Base-by-base conservation (phyloP, 768 basidiomycete genomes). In the Multifurca ochricompacta region DNA sequence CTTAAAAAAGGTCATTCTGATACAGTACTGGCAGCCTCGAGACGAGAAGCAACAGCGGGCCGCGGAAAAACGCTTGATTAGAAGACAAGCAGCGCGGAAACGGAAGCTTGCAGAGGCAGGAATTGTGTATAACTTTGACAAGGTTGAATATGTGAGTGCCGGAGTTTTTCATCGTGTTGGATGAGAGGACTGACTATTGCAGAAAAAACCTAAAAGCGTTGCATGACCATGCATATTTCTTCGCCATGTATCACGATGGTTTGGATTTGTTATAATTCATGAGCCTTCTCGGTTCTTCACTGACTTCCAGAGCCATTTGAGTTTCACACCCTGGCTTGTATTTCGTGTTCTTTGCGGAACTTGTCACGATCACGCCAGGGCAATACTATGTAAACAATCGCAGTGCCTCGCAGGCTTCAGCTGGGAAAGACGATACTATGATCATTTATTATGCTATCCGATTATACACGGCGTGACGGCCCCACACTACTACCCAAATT, bases 91-190 rank as follows among this genome's bases (percentile, higher is more conserved):
- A 51, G 74, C 80, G 65, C 81, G 85, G 58, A 87, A 91, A 65
- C 79, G 79, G 45, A 91, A 91, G 70, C 73, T 98, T 53, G 79
- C 76, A 41, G 83, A 83, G 56, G 72, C 77, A 7, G 95, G 93
- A 4, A 95, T 99, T 66, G 77, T 85, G 44, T 98, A 98, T 64
- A 81, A 92, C 60, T 83, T 95, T 48, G 79, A 83, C 37, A 73
- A 74, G n/a, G 82, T 82, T 42, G 82, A 83, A 66, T 96, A 94
- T 72, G 91, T 92, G 67, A 71, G 90, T 78, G 23, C 27, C 18
- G 6, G 25, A 40, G 8, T 51, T 6, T 41, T 14, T 48, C 40
- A 9, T 39, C 23, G 41, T 19, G 2, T 40, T 9, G 49, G 27
- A 32, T 36, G 2, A 30, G n/a, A 30, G 36, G 16, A 27, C 11